Evolutionary conservation across 179 eudicot species (phyloP), one percentile per base, ranked within the genome.

Genomic region (Vitellaria paradoxa): DNA sequence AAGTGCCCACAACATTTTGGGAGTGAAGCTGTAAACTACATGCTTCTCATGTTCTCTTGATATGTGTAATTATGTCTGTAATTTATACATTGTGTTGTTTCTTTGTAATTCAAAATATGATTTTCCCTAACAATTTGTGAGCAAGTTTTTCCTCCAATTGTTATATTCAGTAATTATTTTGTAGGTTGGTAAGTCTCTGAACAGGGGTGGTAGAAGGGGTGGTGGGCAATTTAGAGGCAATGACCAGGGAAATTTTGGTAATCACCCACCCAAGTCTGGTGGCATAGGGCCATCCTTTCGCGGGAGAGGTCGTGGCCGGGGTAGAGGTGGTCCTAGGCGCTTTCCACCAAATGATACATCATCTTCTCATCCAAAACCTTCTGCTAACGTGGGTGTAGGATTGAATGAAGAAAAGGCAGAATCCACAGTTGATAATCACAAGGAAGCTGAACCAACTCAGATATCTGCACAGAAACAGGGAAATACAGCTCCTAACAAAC

Each of bases 151-250:
- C 20, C 60, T 79, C 70, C 67, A 4, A 52, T 61, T 72, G 4
- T 64, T 45, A 52, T 63, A 50, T 53, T 72, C n/a, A 49, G 65
- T 53, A 47, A 26, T 65, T 78, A 24, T 77, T 67, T 18, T 80
- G 81, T 81, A 83, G 85, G 82, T 52, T 76, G 79, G 76, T 49
- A 81, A 55, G 67, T 59, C 75, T 64, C 17, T 77, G 45, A 52
- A 79, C 60, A 52, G 76, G 79, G 83, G 81, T 42, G 81, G 79
- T 78, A 72, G 77, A 77, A 76, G 80, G 68, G 82, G 86, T 57
- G 80, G 78, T 47, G 66, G 73, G 37, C 65, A 73, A 46, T 64
- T 62, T 21, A 75, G 78, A 42, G 80, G 81, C 47, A 70, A 64
- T 65, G 61, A 72, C 52, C 64, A 42, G 26, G 83, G 85, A 42